Evolutionary conservation across 1,139 yeast genomes (phyloP).

Genomic region (Neolecta irregularis): DNA sequence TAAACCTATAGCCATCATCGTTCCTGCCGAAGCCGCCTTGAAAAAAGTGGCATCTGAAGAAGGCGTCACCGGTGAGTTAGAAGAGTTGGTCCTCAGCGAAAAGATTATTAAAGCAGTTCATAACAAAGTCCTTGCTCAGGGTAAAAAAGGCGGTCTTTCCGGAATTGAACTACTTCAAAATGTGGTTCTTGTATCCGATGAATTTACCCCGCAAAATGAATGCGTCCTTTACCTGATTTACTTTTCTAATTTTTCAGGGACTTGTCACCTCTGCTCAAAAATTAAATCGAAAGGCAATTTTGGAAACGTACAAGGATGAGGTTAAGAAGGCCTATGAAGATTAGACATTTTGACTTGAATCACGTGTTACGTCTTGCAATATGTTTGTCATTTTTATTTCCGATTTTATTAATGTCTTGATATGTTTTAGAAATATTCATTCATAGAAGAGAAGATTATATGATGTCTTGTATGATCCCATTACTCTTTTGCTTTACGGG

Average conservation of each 20-base stretch:
- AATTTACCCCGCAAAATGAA: slow-evolving; percentile 94
- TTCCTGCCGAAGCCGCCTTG: slow-evolving; percentile 60
- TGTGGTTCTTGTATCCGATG: slow-evolving; percentile 65
- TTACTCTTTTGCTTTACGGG: too few species aligned
- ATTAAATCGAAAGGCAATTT: slow-evolving; percentile 83
- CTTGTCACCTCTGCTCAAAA: slow-evolving; percentile 91
- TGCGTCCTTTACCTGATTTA: not conserved
- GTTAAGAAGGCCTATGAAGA: slow-evolving; percentile 22
- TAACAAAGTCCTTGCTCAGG: slow-evolving; percentile 54
- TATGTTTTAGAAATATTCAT: not conserved
- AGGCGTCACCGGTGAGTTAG: slow-evolving; percentile 35
- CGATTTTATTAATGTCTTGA: not conserved
- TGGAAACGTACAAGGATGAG: slow-evolving; percentile 32
- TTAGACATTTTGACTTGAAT: too few species aligned
- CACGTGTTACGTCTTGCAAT: not conserved
- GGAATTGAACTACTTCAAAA: slow-evolving; percentile 81
- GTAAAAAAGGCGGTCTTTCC: slow-evolving; percentile 58
- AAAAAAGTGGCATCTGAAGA: slow-evolving; percentile 42
- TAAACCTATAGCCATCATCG: slow-evolving; percentile 82
- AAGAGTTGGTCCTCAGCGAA: slow-evolving; percentile 37
- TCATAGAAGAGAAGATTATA: not conserved
- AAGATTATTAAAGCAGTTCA: slow-evolving; percentile 43
- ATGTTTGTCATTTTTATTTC: not conserved
- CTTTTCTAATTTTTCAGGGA: slow-evolving; percentile 21
- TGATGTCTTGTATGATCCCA: too few species aligned